A percentile compares a stretch with the other conserved stretches of the same genome.
Evolutionary conservation across 129 eudicot genomes (phyloP).

Genomic region (Chrysanthemum lavandulifolium): DNA sequence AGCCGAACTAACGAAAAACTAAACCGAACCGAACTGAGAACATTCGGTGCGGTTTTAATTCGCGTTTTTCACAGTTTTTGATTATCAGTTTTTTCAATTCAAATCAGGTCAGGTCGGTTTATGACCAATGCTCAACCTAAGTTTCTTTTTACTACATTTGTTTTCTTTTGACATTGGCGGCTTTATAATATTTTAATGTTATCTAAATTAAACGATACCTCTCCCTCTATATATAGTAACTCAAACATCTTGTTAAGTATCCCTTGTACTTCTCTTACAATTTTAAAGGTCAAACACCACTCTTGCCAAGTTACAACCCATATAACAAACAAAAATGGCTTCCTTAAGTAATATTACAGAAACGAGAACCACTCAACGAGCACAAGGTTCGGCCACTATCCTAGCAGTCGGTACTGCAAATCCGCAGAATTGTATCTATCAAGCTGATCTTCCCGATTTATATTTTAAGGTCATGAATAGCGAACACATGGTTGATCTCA

Average conservation of each 20-base stretch:
- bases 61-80: no score
- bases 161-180: no score
- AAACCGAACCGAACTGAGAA: no score
- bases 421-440: background rate
- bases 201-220: no score
- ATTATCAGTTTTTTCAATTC: no score
- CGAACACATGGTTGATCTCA: slow-evolving; percentile 2
- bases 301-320: background rate
- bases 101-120: no score
- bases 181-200: no score
- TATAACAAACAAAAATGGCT: background rate
- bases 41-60: no score
- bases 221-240: background rate
- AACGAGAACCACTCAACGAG: background rate
- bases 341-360: background rate
- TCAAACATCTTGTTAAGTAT: background rate
- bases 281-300: background rate
- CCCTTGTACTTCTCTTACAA: background rate
- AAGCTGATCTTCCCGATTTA: background rate
- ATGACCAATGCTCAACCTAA: no score
- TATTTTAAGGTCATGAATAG: background rate
- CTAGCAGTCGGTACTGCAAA: background rate
- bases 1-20: no score
- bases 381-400: background rate
- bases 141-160: no score